Percentiles rank a stretch among this genome's conserved stretches.
phyloP scores from a whole-genome alignment of 768 basidiomycete genomes.

The Suillus hirtellus region DNA sequence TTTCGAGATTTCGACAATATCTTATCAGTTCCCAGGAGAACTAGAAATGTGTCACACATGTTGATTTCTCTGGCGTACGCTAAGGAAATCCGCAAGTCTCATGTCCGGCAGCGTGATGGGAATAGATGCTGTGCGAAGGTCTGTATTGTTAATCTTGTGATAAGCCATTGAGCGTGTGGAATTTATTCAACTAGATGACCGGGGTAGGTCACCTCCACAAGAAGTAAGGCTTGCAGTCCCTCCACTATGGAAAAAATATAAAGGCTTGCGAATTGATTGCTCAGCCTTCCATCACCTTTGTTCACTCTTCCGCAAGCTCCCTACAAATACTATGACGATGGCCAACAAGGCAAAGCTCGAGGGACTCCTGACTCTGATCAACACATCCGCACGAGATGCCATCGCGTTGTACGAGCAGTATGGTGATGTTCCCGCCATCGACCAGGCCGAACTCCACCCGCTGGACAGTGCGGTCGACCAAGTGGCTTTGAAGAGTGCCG shows the following conservation, averaged over 20 bases:
- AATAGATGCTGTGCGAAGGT: neutral
- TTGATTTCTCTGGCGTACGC: neutral
- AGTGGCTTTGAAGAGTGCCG: too few species aligned
- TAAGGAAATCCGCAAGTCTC: neutral
- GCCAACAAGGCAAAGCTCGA: constrained; percentile 24
- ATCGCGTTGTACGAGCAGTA: constrained; percentile 34
- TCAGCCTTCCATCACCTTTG: neutral
- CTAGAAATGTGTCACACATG: neutral
- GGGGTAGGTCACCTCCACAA: neutral
- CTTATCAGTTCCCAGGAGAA: constrained; percentile 5
- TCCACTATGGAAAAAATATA: constrained; percentile 3
- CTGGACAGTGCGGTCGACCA: constrained; percentile 26
- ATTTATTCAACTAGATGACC: constrained; percentile 1
- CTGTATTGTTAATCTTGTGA: neutral
- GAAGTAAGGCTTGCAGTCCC: neutral
- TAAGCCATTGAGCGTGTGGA: neutral
- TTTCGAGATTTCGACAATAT: neutral
- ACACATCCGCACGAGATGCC: constrained; percentile 31
- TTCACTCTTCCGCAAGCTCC: neutral
- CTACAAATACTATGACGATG: neutral
- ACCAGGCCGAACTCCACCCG: constrained; percentile 33
- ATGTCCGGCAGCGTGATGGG: neutral
- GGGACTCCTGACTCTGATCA: constrained; percentile 32
- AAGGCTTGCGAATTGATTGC: neutral
- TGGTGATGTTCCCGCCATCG: constrained; percentile 34